Base-by-base conservation (phyloP, 805 yeast genomes). In the Kodamaea laetipori region DNA sequence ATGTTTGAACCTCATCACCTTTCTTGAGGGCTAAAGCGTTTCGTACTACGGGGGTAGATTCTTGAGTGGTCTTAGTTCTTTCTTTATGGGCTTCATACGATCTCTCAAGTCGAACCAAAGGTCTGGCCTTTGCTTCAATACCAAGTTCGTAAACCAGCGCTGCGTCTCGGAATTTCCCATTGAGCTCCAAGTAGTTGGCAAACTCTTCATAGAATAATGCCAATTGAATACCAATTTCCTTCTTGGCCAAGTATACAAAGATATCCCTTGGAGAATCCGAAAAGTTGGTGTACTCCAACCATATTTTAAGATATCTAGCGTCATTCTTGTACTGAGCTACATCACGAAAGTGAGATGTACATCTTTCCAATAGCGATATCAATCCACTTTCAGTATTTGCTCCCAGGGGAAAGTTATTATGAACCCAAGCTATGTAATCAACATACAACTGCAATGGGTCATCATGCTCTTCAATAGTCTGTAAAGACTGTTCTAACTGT, bases 361-460 rank as follows among this genome's bases (percentile, higher is more conserved):
- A 84, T 37, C 83, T 67, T 56, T 88, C 95, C 25, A 90, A 66
- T 8, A 86, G 57, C 11, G 63, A 67, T 3, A 89, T 62, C 39
- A 89, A 67, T 0, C 89, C 90, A 50, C 87, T 82, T 36, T 82
- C 84, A 4, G 73, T 68, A 3, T 77, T 71, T 25, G 73, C 70
- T 0, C 80, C 95, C 30, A 81, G 80, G 0, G 90, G 87, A 54
- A 64, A 82, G 49, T 67, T 76, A 25, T 73, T 72, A 46, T 76
- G 80, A 8, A 80, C 76, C 95, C 96, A 89, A n/a, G 71, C 58
- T 9, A 90, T 69, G 54, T 87, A 90, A 13, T 82, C 83, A n/a
- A 88, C 49, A 60, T 76, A 89, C 1, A 81, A 78, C 48, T 86
- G 88, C 16, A 90, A 59, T 0, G 97, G 97, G 60, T 90, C 97